Evolutionary conservation across 805 yeast species (phyloP).

Genomic region (Yarrowia osloensis): DNA sequence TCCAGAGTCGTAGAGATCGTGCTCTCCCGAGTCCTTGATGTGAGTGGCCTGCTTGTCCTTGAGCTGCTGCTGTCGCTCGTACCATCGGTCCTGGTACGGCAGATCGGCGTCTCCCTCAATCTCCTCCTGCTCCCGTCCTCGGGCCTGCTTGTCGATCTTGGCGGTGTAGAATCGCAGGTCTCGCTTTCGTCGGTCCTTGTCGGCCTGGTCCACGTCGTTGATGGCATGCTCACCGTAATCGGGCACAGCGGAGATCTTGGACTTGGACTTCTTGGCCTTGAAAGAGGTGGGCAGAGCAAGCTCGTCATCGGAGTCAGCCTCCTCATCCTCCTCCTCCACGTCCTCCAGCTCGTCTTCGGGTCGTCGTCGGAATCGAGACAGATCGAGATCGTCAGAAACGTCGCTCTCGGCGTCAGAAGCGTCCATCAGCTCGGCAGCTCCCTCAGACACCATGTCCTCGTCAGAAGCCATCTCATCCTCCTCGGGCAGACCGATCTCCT

Average conservation of each 20-base stretch:
- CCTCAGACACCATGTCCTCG: slow-evolving; percentile 32
- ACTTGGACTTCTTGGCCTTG: slow-evolving; percentile 40
- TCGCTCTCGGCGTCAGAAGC: slow-evolving; percentile 35
- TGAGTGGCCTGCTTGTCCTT: slow-evolving; percentile 69
- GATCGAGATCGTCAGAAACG: slow-evolving; percentile 32
- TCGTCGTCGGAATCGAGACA: slow-evolving; percentile 19
- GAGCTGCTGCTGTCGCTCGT: slow-evolving; percentile 85
- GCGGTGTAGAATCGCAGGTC: slow-evolving; percentile 94
- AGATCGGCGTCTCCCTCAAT: slow-evolving; percentile 78
- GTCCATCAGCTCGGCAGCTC: slow-evolving; percentile 36
- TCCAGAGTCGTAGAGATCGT: slow-evolving; percentile 42
- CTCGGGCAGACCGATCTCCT: slow-evolving; percentile 48
- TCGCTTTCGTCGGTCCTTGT: slow-evolving; percentile 74
- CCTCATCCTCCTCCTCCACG: slow-evolving; percentile 19
- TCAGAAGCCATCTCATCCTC: slow-evolving; percentile 26
- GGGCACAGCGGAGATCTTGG: slow-evolving; percentile 36
- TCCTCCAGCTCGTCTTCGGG: slow-evolving; percentile 30
- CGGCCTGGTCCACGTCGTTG: slow-evolving; percentile 84
- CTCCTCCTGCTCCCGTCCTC: slow-evolving; percentile 27
- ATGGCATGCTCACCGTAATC: slow-evolving; percentile 70
- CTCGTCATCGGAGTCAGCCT: slow-evolving; percentile 46
- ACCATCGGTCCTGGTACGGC: slow-evolving; percentile 87
- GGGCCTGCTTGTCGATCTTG: slow-evolving; percentile 71
- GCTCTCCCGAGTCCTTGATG: slow-evolving; percentile 47
- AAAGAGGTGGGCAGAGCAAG: slow-evolving; percentile 53